Percentiles rank a stretch among this genome's conserved stretches.
These are phyloP conservation scores for Fallopia convolvulus DNA, from an alignment of 148 eudicot species.

Conservation along the genomic window DNA sequence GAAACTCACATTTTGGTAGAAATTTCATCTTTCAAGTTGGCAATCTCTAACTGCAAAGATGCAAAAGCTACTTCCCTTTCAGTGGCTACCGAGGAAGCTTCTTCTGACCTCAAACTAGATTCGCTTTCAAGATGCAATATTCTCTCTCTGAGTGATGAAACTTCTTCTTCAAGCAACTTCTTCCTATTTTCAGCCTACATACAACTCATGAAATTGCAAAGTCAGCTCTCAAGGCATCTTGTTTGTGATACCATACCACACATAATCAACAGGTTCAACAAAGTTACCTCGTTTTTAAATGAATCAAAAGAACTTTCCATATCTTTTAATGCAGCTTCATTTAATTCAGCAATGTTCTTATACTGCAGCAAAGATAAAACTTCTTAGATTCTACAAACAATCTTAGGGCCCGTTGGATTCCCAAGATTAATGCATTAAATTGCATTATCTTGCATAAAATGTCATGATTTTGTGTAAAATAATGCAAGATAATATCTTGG, in stretches of 20 bases:
- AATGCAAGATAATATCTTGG: too few species aligned
- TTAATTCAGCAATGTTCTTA: constrained; percentile 82
- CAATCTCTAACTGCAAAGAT: constrained; percentile 52
- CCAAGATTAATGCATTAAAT: too few species aligned
- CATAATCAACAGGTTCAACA: background rate
- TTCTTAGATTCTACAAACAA: background rate
- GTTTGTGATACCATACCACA: background rate
- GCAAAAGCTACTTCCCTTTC: constrained; percentile 57
- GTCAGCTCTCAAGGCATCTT: background rate
- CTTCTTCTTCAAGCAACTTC: constrained; percentile 63
- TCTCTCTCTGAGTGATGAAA: constrained; percentile 44
- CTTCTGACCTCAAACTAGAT: constrained; percentile 44
- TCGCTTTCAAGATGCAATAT: constrained; percentile 58
- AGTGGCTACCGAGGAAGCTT: constrained; percentile 51
- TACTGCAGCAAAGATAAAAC: constrained; percentile 36
- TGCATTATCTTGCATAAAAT: too few species aligned
- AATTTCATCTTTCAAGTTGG: constrained; percentile 53
- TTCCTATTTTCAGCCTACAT: constrained; percentile 50
- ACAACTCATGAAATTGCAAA: background rate
- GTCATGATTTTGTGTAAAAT: too few species aligned
- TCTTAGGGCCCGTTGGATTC: too few species aligned
- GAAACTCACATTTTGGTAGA: constrained; percentile 39
- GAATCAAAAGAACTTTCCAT: constrained; percentile 68
- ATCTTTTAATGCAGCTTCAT: constrained; percentile 77
- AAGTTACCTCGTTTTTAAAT: constrained; percentile 53